These are phyloP conservation scores for Suillus ampliporus DNA, from an alignment of 768 basidiomycete genomes.

Conservation along the genomic window DNA sequence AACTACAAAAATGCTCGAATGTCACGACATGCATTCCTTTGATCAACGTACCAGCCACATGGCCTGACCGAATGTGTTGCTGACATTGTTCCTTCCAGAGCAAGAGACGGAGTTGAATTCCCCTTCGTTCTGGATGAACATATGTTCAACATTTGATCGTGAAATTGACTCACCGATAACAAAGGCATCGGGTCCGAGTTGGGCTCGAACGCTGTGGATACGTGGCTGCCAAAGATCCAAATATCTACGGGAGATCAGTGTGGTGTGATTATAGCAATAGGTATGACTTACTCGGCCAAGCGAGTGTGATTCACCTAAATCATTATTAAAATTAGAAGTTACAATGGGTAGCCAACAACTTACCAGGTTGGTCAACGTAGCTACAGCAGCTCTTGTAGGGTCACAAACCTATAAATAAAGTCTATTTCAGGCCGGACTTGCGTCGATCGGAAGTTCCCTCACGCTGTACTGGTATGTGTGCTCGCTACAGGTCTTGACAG, in stretches of 20 bases:
- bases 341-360: conserved; percentile 12
- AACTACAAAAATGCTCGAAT: conserved; percentile 17
- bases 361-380: conserved; percentile 56
- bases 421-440: neutral
- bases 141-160: neutral
- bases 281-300: conserved; percentile 46
- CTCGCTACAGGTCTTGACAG: conserved; percentile 56
- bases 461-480: conserved; percentile 62
- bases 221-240: conserved; percentile 63
- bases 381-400: conserved; percentile 48
- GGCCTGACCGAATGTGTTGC: conserved; percentile 61
- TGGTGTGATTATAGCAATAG: neutral
- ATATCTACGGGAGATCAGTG: conserved; percentile 40
- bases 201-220: conserved; percentile 50
- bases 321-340: neutral
- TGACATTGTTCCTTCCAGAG: conserved; percentile 53
- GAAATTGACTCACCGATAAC: conserved; percentile 44
- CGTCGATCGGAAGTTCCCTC: conserved; percentile 17
- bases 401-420: conserved; percentile 43
- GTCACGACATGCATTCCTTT: conserved; percentile 21
- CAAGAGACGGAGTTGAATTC: conserved; percentile 64
- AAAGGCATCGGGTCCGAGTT: conserved; percentile 54
- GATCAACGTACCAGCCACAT: conserved; percentile 55
- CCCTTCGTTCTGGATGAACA: conserved; percentile 35
- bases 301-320: conserved; percentile 58